Evolutionary conservation across 257 asterid genomes (phyloP), one percentile per base, ranked within the genome.

Genomic region (Salvia rosmarinus): DNA sequence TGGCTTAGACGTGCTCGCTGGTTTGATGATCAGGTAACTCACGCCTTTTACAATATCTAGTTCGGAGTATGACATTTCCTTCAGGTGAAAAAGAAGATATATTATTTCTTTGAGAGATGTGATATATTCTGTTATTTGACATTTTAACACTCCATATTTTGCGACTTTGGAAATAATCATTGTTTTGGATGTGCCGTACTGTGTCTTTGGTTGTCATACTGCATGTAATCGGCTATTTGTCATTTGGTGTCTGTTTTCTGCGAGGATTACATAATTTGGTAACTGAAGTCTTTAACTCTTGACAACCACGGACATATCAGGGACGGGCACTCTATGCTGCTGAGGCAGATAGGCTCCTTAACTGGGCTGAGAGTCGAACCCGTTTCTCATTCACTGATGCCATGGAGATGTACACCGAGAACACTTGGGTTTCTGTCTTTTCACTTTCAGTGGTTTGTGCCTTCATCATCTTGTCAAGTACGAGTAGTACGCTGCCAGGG

Each of bases 351-450:
- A 78, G 99, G 73, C 90, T 94, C 19, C 89, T 96, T 1, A 91
- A 94, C 87, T 94, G 99, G 99, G 97, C 99, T 21, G 99, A 94
- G 68, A 88, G 90, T 66, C 88, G 99, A 44, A 83, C 99, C 40
- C 92, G 96, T 23, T 79, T 94, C 52, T 91, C 99, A 16, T 87
- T 94, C 77, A 91, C 97, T 0, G 99, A 94, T 76, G 99, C 99
- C 56, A 91, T 94, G 91, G 97, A 94, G 81, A 94, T 85, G 96
- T 94, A 94, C 79, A 86, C 99, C 0, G 99, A 91, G 70, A 86
- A 85, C 76, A 94, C 99, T 9, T 94, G 99, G 99, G 81, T 94
- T 42, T 91, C 99, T 0, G 97, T 94, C 43, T 88, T 94, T 76
- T 94, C 99, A 8, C 96, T 94, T 40, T 94, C 99, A 0, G 96